Base-by-base conservation (phyloP, 1,139 yeast species). In the Kodamaea fungicola region DNA sequence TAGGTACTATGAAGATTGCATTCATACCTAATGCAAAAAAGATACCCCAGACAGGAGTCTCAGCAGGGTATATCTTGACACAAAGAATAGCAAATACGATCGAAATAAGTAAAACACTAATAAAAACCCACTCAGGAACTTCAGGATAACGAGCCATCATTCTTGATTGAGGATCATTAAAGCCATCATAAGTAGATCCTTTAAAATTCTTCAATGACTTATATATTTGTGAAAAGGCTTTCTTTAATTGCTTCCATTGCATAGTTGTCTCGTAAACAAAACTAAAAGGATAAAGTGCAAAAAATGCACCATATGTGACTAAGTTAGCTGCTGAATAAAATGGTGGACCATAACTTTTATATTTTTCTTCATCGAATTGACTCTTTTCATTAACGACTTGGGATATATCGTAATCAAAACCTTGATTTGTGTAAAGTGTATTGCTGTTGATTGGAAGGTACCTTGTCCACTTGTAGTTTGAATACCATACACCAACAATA, bases 11-110 rank as follows among this genome's bases (percentile, higher is more conserved):
- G 39, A 64, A 65, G 7, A 62, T 40, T 35, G 64, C 61, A 44
- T 66, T 66, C 35, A 65, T 60, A 9, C 50, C 55, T 16, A 66
- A 55, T 2, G 67, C 61, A 44, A 63, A 62, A 46, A 64, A 62
- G 5, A 60, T 53, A 3, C 61, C 61, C 62, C 42, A 41, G 2
- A 66, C 52, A 2, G 71, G 71, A 1, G 71, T 65, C 34, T 63
- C 65, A 1, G 58, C 50, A 0, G 71, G 71, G 38, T 59, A 66
- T 24, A 63, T 48, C 33, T 51, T 35, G 3, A 62, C 67, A 28
- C 64, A 57, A 2, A 54, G 35, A 26, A 55, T 54, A 2, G 51
- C 53, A 30, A 53, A 34, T 3, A 49, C 51, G 30, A 52, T 37
- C 3, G 55, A 47, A n/a, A 51, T 32, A n/a, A 54, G 32, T 45